Evolutionary conservation across 2,329 filamentous ascomycete genomes (phyloP), one percentile per base, ranked within the genome.

Genomic region (Ophiostoma pallidulum): DNA sequence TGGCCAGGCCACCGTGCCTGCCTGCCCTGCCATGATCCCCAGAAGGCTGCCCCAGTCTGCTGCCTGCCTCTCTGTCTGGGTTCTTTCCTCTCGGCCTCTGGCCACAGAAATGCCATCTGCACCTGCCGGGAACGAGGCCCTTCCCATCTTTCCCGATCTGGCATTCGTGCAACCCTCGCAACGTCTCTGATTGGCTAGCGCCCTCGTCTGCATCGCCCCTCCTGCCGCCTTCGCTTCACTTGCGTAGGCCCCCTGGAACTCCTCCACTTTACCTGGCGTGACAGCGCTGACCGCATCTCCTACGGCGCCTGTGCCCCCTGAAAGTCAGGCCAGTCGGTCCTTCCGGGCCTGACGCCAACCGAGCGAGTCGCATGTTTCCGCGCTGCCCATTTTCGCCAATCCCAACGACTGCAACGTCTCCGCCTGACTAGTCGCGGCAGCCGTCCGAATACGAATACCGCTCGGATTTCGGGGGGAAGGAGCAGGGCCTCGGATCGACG

Each of bases 291-390:
- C 24, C 24, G 24, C 24, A 28, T 28, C 35, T 36, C n/a, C 24
- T 33, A 39, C 31, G 12, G 12, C 35, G n/a, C n/a, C 33, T 4
- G 3, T 28, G 18, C 39, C 19, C 44, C 44, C 8, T n/a, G 33
- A 50, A 47, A 47, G 40, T 50, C 44, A 50, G 39, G 48, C 42
- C 48, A 49, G 48, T 14, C 38, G 38, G 42, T 16, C 38, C 40
- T 31, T 38, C 43, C 43, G 48, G 48, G 32, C 29, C 42, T 32
- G 46, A 33, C 43, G 33, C 14, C 36, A 18, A 16, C 44, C 43
- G 35, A 40, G 20, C 35, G 31, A 49, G 44, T 50, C 48, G 48
- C 35, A 32, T 44, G 40, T 31, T 40, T 20, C 29, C 36, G 5
- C 22, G 4, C 19, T 9, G 4, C 8, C 38, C 16, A 4, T 40